These are phyloP conservation scores for Vicia sativa DNA, from an alignment of 306 rosid species.

Conservation along the genomic window DNA sequence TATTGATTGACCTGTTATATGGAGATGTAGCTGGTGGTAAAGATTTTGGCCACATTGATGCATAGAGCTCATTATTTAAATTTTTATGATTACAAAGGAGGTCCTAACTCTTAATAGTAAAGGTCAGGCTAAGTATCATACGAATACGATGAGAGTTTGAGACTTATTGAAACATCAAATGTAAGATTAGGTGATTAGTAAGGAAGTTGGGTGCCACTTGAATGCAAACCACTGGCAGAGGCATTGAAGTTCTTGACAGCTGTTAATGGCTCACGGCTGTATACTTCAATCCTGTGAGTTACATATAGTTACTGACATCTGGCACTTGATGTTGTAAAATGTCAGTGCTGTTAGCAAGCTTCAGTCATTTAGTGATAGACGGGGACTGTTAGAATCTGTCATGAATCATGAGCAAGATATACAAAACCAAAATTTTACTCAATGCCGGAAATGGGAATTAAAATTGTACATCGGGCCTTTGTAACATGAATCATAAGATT, in stretches of 20 bases:
- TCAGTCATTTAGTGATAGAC: background rate
- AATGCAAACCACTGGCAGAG: slow-evolving; percentile 23
- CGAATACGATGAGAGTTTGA: background rate
- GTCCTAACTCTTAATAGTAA: background rate
- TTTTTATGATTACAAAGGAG: slow-evolving; percentile 8
- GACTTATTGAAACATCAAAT: slow-evolving; percentile 19
- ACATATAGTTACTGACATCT: background rate
- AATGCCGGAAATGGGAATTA: background rate
- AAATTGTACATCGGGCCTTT: background rate
- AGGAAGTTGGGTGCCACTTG: background rate
- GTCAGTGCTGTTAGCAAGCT: slow-evolving; percentile 7
- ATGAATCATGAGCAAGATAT: background rate
- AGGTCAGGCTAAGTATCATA: background rate
- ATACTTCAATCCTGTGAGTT: background rate
- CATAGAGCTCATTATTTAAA: background rate
- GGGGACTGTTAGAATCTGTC: background rate
- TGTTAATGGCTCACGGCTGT: background rate
- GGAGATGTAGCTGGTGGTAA: background rate
- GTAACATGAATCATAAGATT: background rate
- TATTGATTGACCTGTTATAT: background rate
- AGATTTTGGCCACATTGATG: slow-evolving; percentile 6
- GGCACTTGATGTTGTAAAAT: slow-evolving; percentile 1
- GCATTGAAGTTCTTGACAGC: slow-evolving; percentile 2
- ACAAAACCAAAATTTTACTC: background rate
- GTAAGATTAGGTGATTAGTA: background rate